phyloP scores from a whole-genome alignment of 805 yeast genomes.

The Wickerhamiella allomyrinae region DNA sequence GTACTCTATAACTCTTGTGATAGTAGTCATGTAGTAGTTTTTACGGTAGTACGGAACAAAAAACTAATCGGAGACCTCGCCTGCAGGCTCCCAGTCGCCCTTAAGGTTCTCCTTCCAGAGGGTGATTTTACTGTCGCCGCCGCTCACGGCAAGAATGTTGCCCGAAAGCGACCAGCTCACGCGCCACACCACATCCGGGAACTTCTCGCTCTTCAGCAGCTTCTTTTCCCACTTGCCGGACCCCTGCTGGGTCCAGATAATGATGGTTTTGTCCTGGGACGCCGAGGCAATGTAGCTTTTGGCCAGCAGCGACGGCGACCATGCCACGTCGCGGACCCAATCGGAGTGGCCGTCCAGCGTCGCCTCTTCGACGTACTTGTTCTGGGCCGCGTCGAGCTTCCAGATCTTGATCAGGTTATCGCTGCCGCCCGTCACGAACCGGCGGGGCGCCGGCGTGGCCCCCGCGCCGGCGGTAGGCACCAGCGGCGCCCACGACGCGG shows the following conservation, averaged over 20 bases:
- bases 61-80: slow-evolving; percentile 70
- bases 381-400: slow-evolving; percentile 45
- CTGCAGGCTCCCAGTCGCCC: slow-evolving; percentile 97
- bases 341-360: slow-evolving; percentile 82
- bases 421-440: slow-evolving; percentile 89
- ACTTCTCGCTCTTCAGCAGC: slow-evolving; percentile 57
- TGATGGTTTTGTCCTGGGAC: slow-evolving; percentile 88
- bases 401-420: slow-evolving; percentile 89
- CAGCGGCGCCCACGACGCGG: slow-evolving; percentile 80
- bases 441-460: slow-evolving; percentile 30
- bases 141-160: slow-evolving; percentile 84
- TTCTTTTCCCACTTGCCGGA: slow-evolving; percentile 66
- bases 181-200: slow-evolving; percentile 97
- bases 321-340: slow-evolving; percentile 98
- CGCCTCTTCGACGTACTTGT: slow-evolving; percentile 57
- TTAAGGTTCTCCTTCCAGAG: slow-evolving; percentile 90
- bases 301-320: slow-evolving; percentile 86
- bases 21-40: neutral
- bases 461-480: slow-evolving; percentile 20
- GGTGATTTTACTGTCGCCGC: slow-evolving; percentile 92
- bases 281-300: slow-evolving; percentile 90
- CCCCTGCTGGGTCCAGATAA: slow-evolving; percentile 84
- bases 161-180: slow-evolving; percentile 97
- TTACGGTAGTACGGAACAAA: slow-evolving; percentile 6
- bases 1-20: neutral